A percentile compares a stretch with the other conserved stretches of the same genome.
phyloP scores from a whole-genome alignment of 371 early-diverging fungal genomes.

The Sporodiniella umbellata region DNA sequence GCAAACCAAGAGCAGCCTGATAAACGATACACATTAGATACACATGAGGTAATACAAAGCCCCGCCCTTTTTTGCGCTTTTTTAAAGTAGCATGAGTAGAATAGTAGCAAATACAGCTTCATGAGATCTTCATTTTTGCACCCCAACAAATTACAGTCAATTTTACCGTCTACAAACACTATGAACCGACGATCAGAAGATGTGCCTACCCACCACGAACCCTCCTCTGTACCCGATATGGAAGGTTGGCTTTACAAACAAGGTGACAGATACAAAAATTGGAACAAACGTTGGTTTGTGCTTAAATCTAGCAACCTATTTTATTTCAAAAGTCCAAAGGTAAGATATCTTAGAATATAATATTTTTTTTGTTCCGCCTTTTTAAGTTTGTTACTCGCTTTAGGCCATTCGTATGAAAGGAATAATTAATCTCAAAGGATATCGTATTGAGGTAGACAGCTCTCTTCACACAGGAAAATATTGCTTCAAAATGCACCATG shows the following conservation, averaged over 20 bases:
- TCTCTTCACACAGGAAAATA: constrained; percentile 59
- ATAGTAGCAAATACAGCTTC: constrained; percentile 14
- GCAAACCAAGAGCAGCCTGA: no score
- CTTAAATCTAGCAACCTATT: constrained; percentile 56
- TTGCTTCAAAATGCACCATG: constrained; percentile 67
- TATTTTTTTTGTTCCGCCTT: no score
- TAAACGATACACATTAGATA: no score
- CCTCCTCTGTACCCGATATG: constrained; percentile 35
- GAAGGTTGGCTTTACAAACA: constrained; percentile 65
- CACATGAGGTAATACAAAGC: no score
- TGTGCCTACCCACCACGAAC: not conserved
- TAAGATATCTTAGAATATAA: constrained; percentile 7
- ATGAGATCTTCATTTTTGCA: constrained; percentile 16
- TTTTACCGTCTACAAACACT: constrained; percentile 8
- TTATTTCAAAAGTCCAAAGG: constrained; percentile 62
- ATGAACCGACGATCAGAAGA: constrained; percentile 15
- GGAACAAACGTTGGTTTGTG: constrained; percentile 68
- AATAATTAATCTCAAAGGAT: constrained; percentile 55
- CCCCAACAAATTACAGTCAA: constrained; percentile 15
- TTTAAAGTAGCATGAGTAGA: no score
- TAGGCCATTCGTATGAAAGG: constrained; percentile 54
- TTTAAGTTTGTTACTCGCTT: no score
- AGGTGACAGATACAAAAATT: constrained; percentile 58
- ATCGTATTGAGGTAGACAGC: constrained; percentile 54
- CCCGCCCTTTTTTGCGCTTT: no score